phyloP scores from a whole-genome alignment of 2,329 filamentous ascomycete genomes.

The Apiospora arundinis region DNA sequence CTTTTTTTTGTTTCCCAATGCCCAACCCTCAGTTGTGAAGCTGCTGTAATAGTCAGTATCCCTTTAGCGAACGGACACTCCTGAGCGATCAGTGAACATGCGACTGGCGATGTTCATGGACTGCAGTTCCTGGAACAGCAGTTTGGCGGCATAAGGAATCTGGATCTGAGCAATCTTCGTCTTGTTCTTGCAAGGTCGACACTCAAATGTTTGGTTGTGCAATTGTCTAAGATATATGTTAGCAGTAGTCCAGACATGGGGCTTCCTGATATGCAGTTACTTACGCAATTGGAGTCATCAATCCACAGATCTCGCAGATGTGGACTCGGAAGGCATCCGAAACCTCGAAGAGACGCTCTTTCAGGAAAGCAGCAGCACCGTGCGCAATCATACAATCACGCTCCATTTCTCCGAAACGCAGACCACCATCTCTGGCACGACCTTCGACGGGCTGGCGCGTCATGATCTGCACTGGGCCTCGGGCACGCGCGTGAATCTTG shows the following conservation, averaged over 20 bases:
- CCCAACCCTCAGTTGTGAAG: neutral
- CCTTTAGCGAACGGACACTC: slow-evolving; percentile 69
- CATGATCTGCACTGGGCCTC: slow-evolving; percentile 95
- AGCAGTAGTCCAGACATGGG: slow-evolving; percentile 33
- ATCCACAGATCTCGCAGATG: slow-evolving; percentile 96
- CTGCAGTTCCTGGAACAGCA: slow-evolving; percentile 97
- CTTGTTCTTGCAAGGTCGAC: slow-evolving; percentile 98
- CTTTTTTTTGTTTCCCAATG: neutral
- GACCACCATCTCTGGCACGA: slow-evolving; percentile 95
- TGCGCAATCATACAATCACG: slow-evolving; percentile 99
- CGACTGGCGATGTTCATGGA: slow-evolving; percentile 98
- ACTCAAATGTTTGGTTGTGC: slow-evolving; percentile 95
- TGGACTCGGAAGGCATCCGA: slow-evolving; percentile 98
- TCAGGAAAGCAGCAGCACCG: slow-evolving; percentile 93
- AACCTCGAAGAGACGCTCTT: slow-evolving; percentile 96
- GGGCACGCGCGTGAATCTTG: slow-evolving; percentile 99
- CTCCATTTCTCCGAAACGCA: slow-evolving; percentile 99
- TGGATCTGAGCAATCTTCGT: slow-evolving; percentile 97
- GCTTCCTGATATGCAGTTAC: slow-evolving; percentile 49
- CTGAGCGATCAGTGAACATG: slow-evolving; percentile 91
- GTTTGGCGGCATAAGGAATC: slow-evolving; percentile 96
- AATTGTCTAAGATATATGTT: slow-evolving; percentile 70
- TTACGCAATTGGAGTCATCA: slow-evolving; percentile 99
- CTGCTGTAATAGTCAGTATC: neutral
- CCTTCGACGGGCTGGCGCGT: slow-evolving; percentile 97